Evolutionary conservation across 1,139 yeast genomes (phyloP).

Genomic region (Diutina catenulata): DNA sequence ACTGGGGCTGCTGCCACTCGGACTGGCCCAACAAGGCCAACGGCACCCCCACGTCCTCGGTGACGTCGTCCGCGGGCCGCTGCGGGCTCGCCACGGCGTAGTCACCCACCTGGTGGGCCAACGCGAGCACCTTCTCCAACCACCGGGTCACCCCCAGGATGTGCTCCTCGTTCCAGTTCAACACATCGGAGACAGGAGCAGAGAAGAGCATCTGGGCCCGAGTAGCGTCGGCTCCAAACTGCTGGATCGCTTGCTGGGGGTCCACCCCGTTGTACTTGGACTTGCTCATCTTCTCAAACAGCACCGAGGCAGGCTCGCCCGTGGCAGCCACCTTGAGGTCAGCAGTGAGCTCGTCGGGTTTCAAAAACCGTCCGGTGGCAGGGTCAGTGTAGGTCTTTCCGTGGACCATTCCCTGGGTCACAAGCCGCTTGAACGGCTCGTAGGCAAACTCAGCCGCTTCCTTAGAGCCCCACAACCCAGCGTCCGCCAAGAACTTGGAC

Average conservation of each 20-base stretch:
- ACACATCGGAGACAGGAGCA: conserved; percentile 74
- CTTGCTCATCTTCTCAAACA: conserved; percentile 91
- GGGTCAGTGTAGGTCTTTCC: conserved; percentile 78
- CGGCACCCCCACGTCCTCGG: not conserved
- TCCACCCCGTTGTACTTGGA: conserved; percentile 92
- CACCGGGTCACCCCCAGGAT: conserved; percentile 83
- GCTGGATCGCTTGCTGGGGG: conserved; percentile 64
- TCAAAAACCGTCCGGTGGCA: conserved; percentile 57
- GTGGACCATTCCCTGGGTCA: conserved; percentile 98
- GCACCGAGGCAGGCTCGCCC: conserved; percentile 39
- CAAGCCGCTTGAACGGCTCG: conserved; percentile 70
- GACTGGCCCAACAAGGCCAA: too few species aligned
- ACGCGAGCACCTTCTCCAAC: conserved; percentile 50
- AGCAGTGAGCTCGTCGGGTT: conserved; percentile 58
- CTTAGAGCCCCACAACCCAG: conserved; percentile 33
- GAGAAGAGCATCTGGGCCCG: conserved; percentile 91
- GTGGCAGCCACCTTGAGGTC: conserved; percentile 37
- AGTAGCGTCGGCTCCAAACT: conserved; percentile 88
- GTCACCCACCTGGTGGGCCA: conserved; percentile 12
- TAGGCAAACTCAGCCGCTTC: conserved; percentile 30
- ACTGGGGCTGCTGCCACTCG: not conserved
- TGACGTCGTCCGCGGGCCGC: not conserved
- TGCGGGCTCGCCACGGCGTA: not conserved
- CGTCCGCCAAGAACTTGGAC: conserved; percentile 59
- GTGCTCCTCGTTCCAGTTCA: conserved; percentile 84